Evolutionary conservation across 345 rosid species (phyloP).

Genomic region (Acer negundo): DNA sequence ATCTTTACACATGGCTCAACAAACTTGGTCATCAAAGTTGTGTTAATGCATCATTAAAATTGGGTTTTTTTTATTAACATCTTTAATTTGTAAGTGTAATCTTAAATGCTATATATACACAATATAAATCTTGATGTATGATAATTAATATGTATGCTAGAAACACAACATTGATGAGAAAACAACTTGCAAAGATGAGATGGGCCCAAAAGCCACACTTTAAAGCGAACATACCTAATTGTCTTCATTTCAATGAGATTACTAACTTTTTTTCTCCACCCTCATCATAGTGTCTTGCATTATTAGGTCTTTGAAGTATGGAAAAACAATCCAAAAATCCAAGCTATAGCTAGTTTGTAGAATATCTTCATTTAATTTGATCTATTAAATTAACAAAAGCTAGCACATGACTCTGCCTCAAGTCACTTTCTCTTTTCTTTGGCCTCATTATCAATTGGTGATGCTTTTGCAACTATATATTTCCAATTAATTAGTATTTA

Average conservation of each 20-base stretch:
- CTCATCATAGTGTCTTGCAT: slow-evolving; percentile 9
- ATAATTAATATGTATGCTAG: too few relatives aligned
- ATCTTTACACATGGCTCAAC: neutral
- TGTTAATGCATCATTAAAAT: too few relatives aligned
- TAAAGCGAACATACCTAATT: neutral
- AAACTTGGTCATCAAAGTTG: slow-evolving; percentile 1
- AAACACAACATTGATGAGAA: neutral
- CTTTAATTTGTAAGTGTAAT: too few relatives aligned
- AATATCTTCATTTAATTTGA: neutral
- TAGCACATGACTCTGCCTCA: neutral
- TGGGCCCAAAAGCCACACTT: neutral
- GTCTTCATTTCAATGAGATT: neutral
- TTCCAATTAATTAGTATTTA: too few relatives aligned
- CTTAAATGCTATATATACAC: neutral
- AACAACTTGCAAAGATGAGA: neutral
- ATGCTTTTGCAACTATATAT: too few relatives aligned
- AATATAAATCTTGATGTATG: neutral
- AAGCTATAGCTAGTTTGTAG: neutral
- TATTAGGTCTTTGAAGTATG: neutral
- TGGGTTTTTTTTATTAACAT: too few relatives aligned
- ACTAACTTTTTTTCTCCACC: slow-evolving; percentile 6
- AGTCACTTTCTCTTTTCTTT: neutral
- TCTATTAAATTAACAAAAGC: neutral
- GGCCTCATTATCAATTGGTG: neutral
- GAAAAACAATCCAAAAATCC: slow-evolving; percentile 6